Evolutionary conservation across 75 land plant genomes (phyloP), one percentile per base, ranked within the genome.

Genomic region (Pseudotsuga menziesii): DNA sequence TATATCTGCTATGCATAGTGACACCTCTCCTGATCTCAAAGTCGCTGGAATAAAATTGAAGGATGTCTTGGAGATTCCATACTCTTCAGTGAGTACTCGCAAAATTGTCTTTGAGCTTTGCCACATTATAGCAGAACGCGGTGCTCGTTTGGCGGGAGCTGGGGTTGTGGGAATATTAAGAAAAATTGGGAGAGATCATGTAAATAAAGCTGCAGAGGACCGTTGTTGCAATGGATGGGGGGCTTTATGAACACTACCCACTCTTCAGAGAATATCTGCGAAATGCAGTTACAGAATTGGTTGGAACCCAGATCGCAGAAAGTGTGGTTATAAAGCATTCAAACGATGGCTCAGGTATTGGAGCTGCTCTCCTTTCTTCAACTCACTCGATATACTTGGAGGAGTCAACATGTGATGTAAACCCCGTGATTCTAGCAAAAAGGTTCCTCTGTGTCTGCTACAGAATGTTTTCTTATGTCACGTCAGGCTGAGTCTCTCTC

Each of bases 331-430:
- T 90, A 14, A 84, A 84, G 82, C 91, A 87, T 57, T 80, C 93
- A 20, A 88, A 87, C 59, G 93, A 94, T 88, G 98, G 98, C 22
- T 94, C 98, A 2, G 95, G 98, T n/a, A 87, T 90, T 73, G 95
- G 98, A 57, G 97, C 95, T 26, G 88, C 93, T 52, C 88, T 94
- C 12, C 84, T 94, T 20, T 92, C 95, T 36, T 95, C 97, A 7
- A 87, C 90, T 61, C 94, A 93, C 56, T 91, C 96, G 4, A 78
- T 83, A n/a, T n/a, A n/a, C n/a, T n/a, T n/a, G n/a, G n/a, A n/a
- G n/a, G n/a, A n/a, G n/a, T n/a, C n/a, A n/a, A n/a, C n/a, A n/a
- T n/a, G n/a, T n/a, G n/a, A n/a, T n/a, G n/a, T n/a, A n/a, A n/a
- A n/a, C n/a, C n/a, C n/a, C n/a, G n/a, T n/a, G n/a, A n/a, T n/a